phyloP scores from a whole-genome alignment of 1,284 basidiomycete genomes.

The Veloboletus limbatus region DNA sequence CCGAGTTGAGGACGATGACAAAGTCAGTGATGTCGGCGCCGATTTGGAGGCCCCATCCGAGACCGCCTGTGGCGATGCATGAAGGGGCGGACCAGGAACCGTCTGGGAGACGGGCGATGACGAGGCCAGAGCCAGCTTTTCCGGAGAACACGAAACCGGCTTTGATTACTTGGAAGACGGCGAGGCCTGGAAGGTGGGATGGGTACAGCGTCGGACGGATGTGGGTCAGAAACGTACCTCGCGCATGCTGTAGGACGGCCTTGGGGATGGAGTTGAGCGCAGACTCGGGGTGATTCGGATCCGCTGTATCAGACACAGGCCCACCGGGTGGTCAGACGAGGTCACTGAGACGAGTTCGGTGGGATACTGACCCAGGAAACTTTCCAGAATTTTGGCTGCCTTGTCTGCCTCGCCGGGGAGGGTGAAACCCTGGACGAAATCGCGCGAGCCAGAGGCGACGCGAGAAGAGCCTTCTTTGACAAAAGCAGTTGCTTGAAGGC shows the following conservation, averaged over 20 bases:
- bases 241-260: constrained; percentile 84
- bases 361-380: constrained; percentile 74
- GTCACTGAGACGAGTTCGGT: background rate
- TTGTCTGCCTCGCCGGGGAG: constrained; percentile 88
- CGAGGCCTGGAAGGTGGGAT: constrained; percentile 61
- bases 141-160: constrained; percentile 97
- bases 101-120: constrained; percentile 92
- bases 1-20: constrained; percentile 93
- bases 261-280: constrained; percentile 96
- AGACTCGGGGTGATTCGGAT: constrained; percentile 84
- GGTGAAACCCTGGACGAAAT: constrained; percentile 80
- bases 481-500: constrained; percentile 75
- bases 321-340: background rate
- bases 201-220: background rate
- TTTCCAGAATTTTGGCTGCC: constrained; percentile 86
- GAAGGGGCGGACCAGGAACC: constrained; percentile 97
- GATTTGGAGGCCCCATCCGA: constrained; percentile 95
- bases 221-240: constrained; percentile 61
- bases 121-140: constrained; percentile 92
- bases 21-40: constrained; percentile 89
- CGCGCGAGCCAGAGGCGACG: constrained; percentile 67
- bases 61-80: constrained; percentile 95
- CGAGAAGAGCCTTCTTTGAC: constrained; percentile 62
- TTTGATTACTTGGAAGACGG: constrained; percentile 93
- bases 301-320: too few relatives aligned